Evolutionary conservation across 345 rosid species (phyloP).

Genomic region (Bruguiera sexangula): DNA sequence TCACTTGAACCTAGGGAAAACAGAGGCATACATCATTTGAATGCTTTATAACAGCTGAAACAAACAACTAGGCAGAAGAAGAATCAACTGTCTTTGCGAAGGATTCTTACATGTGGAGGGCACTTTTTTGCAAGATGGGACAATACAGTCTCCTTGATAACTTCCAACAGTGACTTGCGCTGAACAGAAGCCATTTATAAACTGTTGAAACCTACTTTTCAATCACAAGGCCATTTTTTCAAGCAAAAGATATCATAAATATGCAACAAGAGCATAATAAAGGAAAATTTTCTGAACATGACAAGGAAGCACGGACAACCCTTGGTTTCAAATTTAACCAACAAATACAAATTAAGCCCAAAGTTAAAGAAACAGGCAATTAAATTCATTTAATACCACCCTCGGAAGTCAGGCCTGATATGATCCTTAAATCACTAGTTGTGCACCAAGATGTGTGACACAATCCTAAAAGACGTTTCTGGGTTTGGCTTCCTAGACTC

Average conservation of each 20-base stretch:
- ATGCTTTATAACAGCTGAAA: neutral
- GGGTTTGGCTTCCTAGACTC: neutral
- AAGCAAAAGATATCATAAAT: neutral
- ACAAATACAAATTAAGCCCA: neutral
- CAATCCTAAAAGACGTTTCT: neutral
- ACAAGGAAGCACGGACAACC: neutral
- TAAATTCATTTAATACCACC: neutral
- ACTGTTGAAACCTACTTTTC: constrained; percentile 16
- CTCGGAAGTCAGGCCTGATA: neutral
- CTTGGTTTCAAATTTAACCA: neutral
- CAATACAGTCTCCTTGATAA: constrained; percentile 87
- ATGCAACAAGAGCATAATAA: neutral
- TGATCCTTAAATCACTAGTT: neutral
- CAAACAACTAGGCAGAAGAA: constrained; percentile 4
- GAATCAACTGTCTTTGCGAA: neutral
- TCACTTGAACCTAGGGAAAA: constrained; percentile 67
- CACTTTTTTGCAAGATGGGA: constrained; percentile 80
- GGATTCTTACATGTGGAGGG: constrained; percentile 73
- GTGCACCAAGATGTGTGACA: neutral
- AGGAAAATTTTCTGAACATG: too few relatives aligned
- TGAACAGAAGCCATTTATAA: constrained; percentile 31
- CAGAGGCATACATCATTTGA: neutral
- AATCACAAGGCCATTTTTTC: neutral
- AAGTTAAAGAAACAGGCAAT: neutral
- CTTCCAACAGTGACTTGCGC: constrained; percentile 77